A percentile compares a stretch with the other conserved stretches of the same genome.
Conservation (phyloP, 1,284 basidiomycete genomes). For the Puccinia horiana region DNA sequence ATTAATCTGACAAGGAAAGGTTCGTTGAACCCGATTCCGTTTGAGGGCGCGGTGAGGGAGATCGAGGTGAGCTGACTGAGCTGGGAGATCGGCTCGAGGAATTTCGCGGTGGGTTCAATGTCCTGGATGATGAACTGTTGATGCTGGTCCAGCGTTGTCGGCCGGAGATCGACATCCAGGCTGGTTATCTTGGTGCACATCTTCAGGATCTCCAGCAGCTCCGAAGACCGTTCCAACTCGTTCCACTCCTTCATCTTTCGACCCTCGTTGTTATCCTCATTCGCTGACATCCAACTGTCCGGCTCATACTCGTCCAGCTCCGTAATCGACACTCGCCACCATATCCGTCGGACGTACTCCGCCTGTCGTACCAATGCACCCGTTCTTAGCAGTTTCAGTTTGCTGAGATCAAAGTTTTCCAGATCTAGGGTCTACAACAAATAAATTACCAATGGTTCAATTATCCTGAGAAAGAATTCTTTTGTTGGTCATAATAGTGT, state of each 20-base stretch:
- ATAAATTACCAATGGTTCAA: not conserved
- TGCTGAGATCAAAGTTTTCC: not conserved
- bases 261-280: not conserved
- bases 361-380: slow-evolving; percentile 1
- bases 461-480: not conserved
- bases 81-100: slow-evolving; percentile 11
- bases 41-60: not conserved
- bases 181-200: not conserved
- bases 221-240: slow-evolving; percentile 2
- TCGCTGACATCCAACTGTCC: not conserved
- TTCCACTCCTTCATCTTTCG: not conserved
- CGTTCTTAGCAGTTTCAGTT: not conserved
- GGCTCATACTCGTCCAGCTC: slow-evolving; percentile 22
- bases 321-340: slow-evolving; percentile 17
- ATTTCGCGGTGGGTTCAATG: not conserved
- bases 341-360: slow-evolving; percentile 13
- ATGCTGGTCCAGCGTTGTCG: not conserved
- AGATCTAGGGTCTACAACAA: slow-evolving; percentile 18
- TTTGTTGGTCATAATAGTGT: not conserved
- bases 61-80: slow-evolving; percentile 1
- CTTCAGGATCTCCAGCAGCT: slow-evolving; percentile 15
- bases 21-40: slow-evolving; percentile 4
- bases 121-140: not conserved
- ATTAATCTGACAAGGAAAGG: slow-evolving; percentile 13
- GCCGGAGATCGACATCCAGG: slow-evolving; percentile 25